Conservation (phyloP, 2,329 filamentous ascomycete species). For the Ilyonectria mors-panacis region DNA sequence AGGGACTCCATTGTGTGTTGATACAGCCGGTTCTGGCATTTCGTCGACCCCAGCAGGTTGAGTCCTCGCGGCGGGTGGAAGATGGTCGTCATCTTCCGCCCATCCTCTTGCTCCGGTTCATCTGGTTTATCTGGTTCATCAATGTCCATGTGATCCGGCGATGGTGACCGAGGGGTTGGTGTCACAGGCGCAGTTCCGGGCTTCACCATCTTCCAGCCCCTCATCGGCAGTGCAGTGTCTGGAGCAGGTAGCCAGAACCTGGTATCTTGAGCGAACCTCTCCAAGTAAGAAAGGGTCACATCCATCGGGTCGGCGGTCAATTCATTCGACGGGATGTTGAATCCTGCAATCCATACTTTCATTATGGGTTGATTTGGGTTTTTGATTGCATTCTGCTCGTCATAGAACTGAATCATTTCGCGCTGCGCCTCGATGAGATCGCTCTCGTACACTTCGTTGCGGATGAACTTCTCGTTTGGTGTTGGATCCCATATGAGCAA, state of each 20-base stretch:
- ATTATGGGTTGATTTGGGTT: constrained; percentile 55
- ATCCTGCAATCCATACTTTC: constrained; percentile 63
- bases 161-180: neutral
- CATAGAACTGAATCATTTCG: constrained; percentile 58
- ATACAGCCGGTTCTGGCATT: constrained; percentile 62
- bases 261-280: constrained; percentile 51
- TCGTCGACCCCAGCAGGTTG: constrained; percentile 37
- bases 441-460: constrained; percentile 42
- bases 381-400: constrained; percentile 42
- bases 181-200: constrained; percentile 19
- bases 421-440: constrained; percentile 64
- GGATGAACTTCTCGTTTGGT: constrained; percentile 46
- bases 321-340: constrained; percentile 40
- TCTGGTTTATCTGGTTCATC: constrained; percentile 39
- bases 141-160: constrained; percentile 40
- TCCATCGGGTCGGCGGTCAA: constrained; percentile 57
- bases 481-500: constrained; percentile 69
- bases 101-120: constrained; percentile 37
- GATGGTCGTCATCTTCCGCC: constrained; percentile 51
- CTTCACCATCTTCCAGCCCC: constrained; percentile 58
- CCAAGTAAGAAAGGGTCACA: constrained; percentile 57
- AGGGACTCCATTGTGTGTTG: constrained; percentile 50
- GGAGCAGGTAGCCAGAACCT: constrained; percentile 56
- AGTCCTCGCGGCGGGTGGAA: constrained; percentile 63
- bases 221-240: constrained; percentile 43